Evolutionary conservation across 1,139 yeast species (phyloP).

Genomic region (Wickerhamomyces sp.): DNA sequence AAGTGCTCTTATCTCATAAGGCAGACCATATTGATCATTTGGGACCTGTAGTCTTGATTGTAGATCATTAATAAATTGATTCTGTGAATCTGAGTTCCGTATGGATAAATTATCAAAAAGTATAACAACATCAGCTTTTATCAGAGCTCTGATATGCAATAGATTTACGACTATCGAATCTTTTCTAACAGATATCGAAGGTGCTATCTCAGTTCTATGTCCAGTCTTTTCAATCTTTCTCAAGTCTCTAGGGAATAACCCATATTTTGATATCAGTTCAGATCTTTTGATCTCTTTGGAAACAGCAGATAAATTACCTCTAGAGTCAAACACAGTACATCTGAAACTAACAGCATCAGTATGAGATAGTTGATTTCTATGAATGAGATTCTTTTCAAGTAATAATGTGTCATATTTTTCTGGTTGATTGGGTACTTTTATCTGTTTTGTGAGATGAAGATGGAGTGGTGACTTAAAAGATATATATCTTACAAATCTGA

Average conservation of each 20-base stretch:
- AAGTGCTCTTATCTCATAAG: slow-evolving; percentile 81
- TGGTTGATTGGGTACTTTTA: background rate
- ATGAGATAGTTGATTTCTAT: slow-evolving; percentile 28
- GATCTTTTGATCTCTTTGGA: slow-evolving; percentile 56
- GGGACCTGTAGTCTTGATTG: slow-evolving; percentile 38
- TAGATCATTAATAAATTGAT: slow-evolving; percentile 45
- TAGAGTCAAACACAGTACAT: slow-evolving; percentile 57
- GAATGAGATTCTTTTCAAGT: slow-evolving; percentile 33
- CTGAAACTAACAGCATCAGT: slow-evolving; percentile 29
- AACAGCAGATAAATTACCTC: slow-evolving; percentile 53
- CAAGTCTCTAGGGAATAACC: slow-evolving; percentile 67
- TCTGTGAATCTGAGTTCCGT: slow-evolving; percentile 34
- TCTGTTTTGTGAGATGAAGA: background rate
- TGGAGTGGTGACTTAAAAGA: background rate
- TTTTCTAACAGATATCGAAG: slow-evolving; percentile 59
- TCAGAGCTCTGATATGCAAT: slow-evolving; percentile 64
- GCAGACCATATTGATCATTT: slow-evolving; percentile 11
- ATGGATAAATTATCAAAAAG: slow-evolving; percentile 58
- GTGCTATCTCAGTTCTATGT: slow-evolving; percentile 56
- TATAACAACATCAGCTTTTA: slow-evolving; percentile 59
- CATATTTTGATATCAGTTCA: slow-evolving; percentile 41
- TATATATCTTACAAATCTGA: background rate
- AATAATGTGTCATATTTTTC: slow-evolving; percentile 26
- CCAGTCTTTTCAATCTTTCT: slow-evolving; percentile 65
- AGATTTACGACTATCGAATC: slow-evolving; percentile 61